Evolutionary conservation across 2,329 filamentous ascomycete species (phyloP), one percentile per base, ranked within the genome.

Genomic region (Alternaria consortialis): DNA sequence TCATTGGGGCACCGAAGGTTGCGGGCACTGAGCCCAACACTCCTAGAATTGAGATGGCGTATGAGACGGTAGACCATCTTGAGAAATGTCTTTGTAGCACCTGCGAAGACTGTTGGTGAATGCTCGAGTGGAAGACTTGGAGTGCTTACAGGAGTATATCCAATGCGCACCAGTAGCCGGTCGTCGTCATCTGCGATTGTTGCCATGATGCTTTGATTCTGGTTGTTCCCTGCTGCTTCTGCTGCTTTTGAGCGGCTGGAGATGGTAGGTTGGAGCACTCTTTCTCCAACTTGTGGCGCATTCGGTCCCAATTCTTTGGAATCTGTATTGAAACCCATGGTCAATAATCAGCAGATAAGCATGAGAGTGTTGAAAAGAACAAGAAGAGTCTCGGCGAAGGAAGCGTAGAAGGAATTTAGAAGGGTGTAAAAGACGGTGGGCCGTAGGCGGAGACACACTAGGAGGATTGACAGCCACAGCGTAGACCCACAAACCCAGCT

Each of bases 41-140:
- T 31, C 87, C 87, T 6, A 89, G 78, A 62, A 90, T 88, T 11
- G 87, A 89, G 62, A 90, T 88, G 27, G 87, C 87, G 76, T 89
- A 90, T 4, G 87, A 89, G 4, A 89, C 80, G 3, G 87, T 89
- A 4, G 87, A 89, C 86, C 86, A 89, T 82, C 86, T 87, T 37
- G 85, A 88, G 70, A 90, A 90, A 67, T 90, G 86, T 55, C 88
- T 82, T 67, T 82, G 82, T 27, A 90, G 72, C 73, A 89, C 87
- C 87, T 89, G 43, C 7, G 20, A 20, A 27, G 4, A 25, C 31
- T 44, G 67, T 79, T 60, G 71, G 68, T 64, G 27, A 47, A 31
- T 47, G 15, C 29, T 42, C 29, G n/a, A 29, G 15, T 20, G 17
- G n/a, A 27, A 9, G 20, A 7, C 7, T n/a, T 47, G 15, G 29